Conservation (phyloP, 495 filamentous ascomycete species). For the Chaetomium cochliodes region DNA sequence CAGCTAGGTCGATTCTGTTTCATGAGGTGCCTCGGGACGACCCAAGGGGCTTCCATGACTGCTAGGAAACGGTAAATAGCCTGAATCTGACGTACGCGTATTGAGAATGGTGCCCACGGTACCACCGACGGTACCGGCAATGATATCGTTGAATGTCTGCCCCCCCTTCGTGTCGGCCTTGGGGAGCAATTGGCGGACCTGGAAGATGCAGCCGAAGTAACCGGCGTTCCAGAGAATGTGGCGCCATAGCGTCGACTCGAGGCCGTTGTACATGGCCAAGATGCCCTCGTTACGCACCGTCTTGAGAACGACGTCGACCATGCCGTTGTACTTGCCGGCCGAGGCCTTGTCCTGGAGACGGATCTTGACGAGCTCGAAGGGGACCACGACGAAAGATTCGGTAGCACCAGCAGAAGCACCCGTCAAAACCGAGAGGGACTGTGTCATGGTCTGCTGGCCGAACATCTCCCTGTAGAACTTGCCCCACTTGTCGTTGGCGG, state of each 20-base stretch:
- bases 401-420: slow-evolving; percentile 94
- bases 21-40: neutral
- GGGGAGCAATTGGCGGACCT: slow-evolving; percentile 81
- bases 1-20: neutral
- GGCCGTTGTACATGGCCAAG: slow-evolving; percentile 90
- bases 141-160: slow-evolving; percentile 80
- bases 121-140: slow-evolving; percentile 83
- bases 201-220: slow-evolving; percentile 98
- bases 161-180: slow-evolving; percentile 72
- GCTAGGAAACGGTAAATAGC: neutral
- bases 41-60: neutral
- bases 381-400: slow-evolving; percentile 85
- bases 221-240: slow-evolving; percentile 97
- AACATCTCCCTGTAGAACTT: slow-evolving; percentile 83
- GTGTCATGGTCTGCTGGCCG: slow-evolving; percentile 80
- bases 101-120: slow-evolving; percentile 92
- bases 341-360: slow-evolving; percentile 92
- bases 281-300: slow-evolving; percentile 80
- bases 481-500: slow-evolving; percentile 98
- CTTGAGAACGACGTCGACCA: slow-evolving; percentile 82
- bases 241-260: slow-evolving; percentile 95
- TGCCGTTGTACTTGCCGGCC: slow-evolving; percentile 90
- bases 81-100: slow-evolving; percentile 47
- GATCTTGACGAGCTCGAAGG: slow-evolving; percentile 95
- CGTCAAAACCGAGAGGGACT: slow-evolving; percentile 83